Evolutionary conservation across 164 flowering plant genomes (phyloP), one percentile per base, ranked within the genome.

Genomic region (Liriodendron chinense): DNA sequence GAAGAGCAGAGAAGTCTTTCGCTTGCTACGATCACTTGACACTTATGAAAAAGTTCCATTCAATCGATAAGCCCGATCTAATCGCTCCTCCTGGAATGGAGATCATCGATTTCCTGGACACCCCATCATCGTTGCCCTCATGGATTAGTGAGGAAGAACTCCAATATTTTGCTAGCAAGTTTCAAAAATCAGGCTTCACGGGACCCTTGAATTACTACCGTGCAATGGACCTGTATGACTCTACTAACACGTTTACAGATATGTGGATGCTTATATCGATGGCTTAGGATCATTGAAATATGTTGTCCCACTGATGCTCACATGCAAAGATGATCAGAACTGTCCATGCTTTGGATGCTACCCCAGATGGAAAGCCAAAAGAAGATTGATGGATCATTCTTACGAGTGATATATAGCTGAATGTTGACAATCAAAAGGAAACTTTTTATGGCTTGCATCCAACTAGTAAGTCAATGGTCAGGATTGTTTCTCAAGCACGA

Each of bases 61-160:
- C 79, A 20, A 67, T 69, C 18, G 71, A 21, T 20, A 78, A 75
- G 61, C 53, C 83, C 12, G 87, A 84, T 56, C 25, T n/a, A 23
- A 73, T 85, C 61, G 88, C 88, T 75, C 90, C 89, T 43, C 83
- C 85, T 16, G 89, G 86, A 0, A 75, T 83, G 80, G 93, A 87
- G 78, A 76, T 90, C 24, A 78, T 84, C 21, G 89, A 86, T 65
- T 81, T 62, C 59, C 73, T 85, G 63, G 78, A 79, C 25, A 82
- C 83, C 3, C 88, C 87, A 23, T 66, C 82, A 0, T 3, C 65
- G 10, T 47, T 86, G 65, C 91, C 91, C 0, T 5, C 78, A 34
- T 89, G 91, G 93, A 79, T 88, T 12, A 78, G 85, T 1, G 90
- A 88, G 66, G 88, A 87, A 64, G 89, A 87, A 9, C 76, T 90